phyloP scores from a whole-genome alignment of 176 grass and related monocot species.

The Elaeis guineensis region DNA sequence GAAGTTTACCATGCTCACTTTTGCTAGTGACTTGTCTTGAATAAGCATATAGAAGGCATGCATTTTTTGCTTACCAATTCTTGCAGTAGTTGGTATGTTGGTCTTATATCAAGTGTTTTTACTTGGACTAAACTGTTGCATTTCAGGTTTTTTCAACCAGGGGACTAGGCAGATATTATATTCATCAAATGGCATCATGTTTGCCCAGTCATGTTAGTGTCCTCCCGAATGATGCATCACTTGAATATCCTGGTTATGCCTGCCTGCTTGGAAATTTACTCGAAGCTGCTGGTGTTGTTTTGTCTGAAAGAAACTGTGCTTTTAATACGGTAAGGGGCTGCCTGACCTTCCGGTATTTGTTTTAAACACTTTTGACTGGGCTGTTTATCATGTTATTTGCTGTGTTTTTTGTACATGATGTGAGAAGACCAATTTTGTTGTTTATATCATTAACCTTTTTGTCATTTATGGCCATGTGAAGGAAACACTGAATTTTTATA shows the following conservation, averaged over 20 bases:
- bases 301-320: slow-evolving; percentile 61
- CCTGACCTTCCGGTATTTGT: slow-evolving; percentile 7
- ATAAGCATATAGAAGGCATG: too few species aligned
- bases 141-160: slow-evolving; percentile 71
- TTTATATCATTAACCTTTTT: too few species aligned
- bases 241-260: slow-evolving; percentile 80
- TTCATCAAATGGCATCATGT: slow-evolving; percentile 57
- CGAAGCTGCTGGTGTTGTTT: slow-evolving; percentile 78
- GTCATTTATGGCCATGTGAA: too few species aligned
- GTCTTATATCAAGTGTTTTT: slow-evolving; percentile 9
- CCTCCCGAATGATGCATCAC: slow-evolving; percentile 46
- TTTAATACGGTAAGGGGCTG: slow-evolving; percentile 47
- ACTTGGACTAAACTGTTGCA: background rate
- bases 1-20: too few species aligned
- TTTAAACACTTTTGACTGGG: too few species aligned
- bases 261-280: slow-evolving; percentile 96
- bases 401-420: too few species aligned
- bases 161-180: slow-evolving; percentile 66
- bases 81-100: too few species aligned
- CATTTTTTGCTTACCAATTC: too few species aligned
- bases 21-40: too few species aligned
- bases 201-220: slow-evolving; percentile 42
- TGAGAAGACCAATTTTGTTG: too few species aligned
- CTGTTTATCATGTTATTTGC: too few species aligned
- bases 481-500: too few species aligned